Evolutionary conservation across 2,329 filamentous ascomycete genomes (phyloP), one percentile per base, ranked within the genome.

Genomic region (Ophiocordyceps camponoti-saundersi): DNA sequence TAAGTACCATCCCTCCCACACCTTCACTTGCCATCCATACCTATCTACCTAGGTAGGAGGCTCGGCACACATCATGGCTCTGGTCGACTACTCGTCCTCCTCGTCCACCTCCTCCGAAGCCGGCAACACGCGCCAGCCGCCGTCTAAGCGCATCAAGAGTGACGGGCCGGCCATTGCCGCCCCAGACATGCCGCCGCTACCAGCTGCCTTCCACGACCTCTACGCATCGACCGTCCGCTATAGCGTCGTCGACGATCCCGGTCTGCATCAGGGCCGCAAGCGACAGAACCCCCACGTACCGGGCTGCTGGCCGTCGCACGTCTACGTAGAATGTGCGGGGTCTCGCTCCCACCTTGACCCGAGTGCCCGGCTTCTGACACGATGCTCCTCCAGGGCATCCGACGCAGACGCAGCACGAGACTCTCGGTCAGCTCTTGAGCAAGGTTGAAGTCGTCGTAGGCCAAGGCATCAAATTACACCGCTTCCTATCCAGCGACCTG

Each of bases 301-400:
- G 49, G 92, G 92, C 50, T 86, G 88, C 61, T 98, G 92, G 92
- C 87, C 90, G 1, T 87, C 81, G 32, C 90, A 96, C 64, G 61
- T 96, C 43, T 96, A 94, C 61, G 70, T 95, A 48, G 90, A 96
- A 67, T 98, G 92, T 93, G 71, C 65, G 79, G 68, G 22, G 34
- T 36, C 34, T 47, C 32, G 13, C n/a, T 30, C n/a, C 23, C 15
- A 32, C 21, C 8, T n/a, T 16, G 8, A 6, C 12, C 20, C 20
- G 12, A 10, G 32, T 18, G 10, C 16, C 30, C 16, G 7, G 21
- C 16, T 26, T 18, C 30, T 45, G 20, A 39, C n/a, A n/a, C 32
- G 30, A n/a, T 34, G 21, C 44, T 13, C 20, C 18, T 22, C 18
- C 20, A 80, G 76, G 76, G 78, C 69, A 72, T 59, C 78, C 79